Base-by-base conservation (phyloP, 352 stramenopile species). In the Globisporangium nodosum region DNA sequence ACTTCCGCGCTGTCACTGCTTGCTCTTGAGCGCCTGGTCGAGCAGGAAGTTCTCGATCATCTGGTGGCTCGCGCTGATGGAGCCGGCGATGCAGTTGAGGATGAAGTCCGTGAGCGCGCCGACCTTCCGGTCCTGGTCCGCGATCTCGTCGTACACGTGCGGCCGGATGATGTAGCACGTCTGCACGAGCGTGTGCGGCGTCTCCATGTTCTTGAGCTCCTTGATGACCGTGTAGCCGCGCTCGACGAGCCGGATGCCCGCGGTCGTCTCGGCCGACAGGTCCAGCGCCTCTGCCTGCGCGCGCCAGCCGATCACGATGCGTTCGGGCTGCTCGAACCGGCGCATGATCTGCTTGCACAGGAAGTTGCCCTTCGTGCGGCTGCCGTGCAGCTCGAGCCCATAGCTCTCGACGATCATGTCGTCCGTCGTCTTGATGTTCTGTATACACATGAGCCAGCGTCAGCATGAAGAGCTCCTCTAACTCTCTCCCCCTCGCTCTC, bases 1-100 rank as follows among this genome's bases (percentile, higher is more conserved):
- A 2, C 8, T 39, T 7, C 18, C 11, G 24, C 11, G 9, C 18
- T 30, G 27, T 55, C 37, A 45, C 13, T 16, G 51, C 5, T 56
- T 37, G 20, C 37, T 47, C 33, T 56, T 31, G 21, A 72, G 63
- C 18, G 53, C 73, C 37, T 66, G 64, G 59, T 85, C 69, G 43
- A 89, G 61, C 45, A 89, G 60, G 31, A 78, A 67, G 55, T 89
- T 89, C 64, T 89, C 77, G 59, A 87, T 86, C 68, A 89, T 85
- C 63, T 87, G 77, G 51, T 85, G 75, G 46, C 75, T 89, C 46
- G 71, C 74, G 61, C 71, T 78, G 70, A 85, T 82, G n/a, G 68
- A 82, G 60, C 74, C 63, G 15, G 70, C 69, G 40, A 84, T 71
- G 53, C 71, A 84, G 52, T 87, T 72, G 45, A 87, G 68, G 54